phyloP scores from a whole-genome alignment of 1,284 basidiomycete genomes.

The Cystobasidium slooffiae region DNA sequence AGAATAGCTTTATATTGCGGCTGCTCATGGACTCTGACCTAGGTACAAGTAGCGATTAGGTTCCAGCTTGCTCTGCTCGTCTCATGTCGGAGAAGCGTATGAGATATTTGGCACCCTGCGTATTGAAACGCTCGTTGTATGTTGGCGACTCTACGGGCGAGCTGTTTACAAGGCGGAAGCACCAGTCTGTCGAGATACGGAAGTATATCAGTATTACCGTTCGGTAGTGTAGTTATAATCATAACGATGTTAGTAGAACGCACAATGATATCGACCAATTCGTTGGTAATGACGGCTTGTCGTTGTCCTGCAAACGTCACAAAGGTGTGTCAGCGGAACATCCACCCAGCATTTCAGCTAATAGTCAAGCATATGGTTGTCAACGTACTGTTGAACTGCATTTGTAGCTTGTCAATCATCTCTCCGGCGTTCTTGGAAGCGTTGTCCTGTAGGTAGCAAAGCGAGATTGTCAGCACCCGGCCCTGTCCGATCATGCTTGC shows the following conservation, averaged over 20 bases:
- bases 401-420: slow-evolving; percentile 65
- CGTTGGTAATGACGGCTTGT: slow-evolving; percentile 96
- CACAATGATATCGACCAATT: slow-evolving; percentile 85
- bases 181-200: slow-evolving; percentile 45
- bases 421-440: slow-evolving; percentile 90
- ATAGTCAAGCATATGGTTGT: no score
- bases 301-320: slow-evolving; percentile 68
- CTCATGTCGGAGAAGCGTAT: neutral
- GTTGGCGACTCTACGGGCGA: neutral
- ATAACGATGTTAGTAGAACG: neutral
- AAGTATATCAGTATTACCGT: neutral
- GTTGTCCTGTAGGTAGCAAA: slow-evolving; percentile 67
- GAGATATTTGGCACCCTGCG: neutral
- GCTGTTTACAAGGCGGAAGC: slow-evolving; percentile 46
- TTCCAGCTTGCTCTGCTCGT: no score
- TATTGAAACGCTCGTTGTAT: neutral
- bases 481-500: neutral
- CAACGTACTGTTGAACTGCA: slow-evolving; percentile 70
- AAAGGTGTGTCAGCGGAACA: slow-evolving; percentile 68
- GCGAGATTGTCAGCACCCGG: neutral
- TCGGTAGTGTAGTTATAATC: neutral
- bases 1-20: no score
- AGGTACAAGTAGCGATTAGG: no score
- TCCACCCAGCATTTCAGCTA: neutral
- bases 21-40: no score